Conservation (phyloP, 192 early-diverging fungal species). For the Backusella psychrophila region DNA sequence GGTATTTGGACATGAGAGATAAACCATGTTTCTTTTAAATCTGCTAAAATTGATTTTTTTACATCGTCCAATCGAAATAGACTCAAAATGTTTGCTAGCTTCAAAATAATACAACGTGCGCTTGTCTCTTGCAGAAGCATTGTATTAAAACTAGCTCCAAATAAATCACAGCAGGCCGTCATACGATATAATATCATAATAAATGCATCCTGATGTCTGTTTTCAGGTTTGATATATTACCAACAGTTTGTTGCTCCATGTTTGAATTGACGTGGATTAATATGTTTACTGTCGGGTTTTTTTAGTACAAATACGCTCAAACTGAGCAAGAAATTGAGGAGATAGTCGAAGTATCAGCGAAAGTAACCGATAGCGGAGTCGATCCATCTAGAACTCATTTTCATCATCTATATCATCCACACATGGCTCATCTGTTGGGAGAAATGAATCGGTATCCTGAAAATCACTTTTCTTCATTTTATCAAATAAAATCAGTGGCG, state of each 20-base stretch:
- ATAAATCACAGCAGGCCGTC: background rate
- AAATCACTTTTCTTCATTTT: background rate
- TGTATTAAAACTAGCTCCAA: background rate
- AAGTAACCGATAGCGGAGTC: background rate
- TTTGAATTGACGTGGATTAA: background rate
- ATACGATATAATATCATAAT: background rate
- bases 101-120: background rate
- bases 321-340: background rate
- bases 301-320: background rate
- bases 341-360: background rate
- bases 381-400: background rate
- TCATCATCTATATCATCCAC: background rate
- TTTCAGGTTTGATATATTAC: background rate
- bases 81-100: background rate
- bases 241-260: background rate
- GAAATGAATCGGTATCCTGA: background rate
- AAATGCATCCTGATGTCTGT: background rate
- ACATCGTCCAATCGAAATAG: background rate
- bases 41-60: background rate
- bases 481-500: background rate
- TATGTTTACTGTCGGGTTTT: background rate
- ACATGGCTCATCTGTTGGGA: background rate
- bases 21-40: conserved; percentile 1
- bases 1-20: background rate
- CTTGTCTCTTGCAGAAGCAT: background rate